Conservation (phyloP, 2,329 filamentous ascomycete genomes). For the Colletotrichum simmondsii region DNA sequence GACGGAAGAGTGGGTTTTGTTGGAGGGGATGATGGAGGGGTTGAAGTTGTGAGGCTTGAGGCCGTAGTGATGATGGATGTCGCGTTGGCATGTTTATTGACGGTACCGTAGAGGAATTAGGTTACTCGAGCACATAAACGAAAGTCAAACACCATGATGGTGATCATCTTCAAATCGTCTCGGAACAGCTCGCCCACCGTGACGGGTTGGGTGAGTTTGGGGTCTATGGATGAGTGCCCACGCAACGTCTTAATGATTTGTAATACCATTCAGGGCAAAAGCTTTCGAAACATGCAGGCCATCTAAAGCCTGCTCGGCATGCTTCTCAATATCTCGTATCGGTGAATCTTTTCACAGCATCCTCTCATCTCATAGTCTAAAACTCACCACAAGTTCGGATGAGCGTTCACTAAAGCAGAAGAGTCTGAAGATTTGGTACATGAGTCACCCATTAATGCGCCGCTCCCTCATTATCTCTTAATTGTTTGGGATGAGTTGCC, state of each 20-base stretch:
- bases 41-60: constrained; percentile 49
- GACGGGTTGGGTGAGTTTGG: too few species aligned
- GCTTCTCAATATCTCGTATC: not conserved
- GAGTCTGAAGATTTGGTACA: not conserved
- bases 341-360: not conserved
- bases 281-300: fast-evolving
- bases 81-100: too few species aligned
- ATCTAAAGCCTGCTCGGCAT: not conserved
- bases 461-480: not conserved
- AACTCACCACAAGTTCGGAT: not conserved
- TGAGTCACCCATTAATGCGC: not conserved
- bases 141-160: too few species aligned
- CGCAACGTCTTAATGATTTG: too few species aligned
- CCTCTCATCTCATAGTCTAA: not conserved
- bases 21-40: constrained; percentile 68
- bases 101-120: too few species aligned
- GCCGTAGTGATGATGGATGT: too few species aligned
- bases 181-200: too few species aligned
- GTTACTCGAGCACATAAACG: too few species aligned
- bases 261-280: too few species aligned
- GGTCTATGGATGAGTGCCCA: too few species aligned
- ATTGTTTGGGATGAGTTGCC: not conserved
- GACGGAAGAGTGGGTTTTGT: constrained; percentile 71
- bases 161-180: too few species aligned
- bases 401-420: not conserved